Evolutionary conservation across 2,329 filamentous ascomycete genomes (phyloP).

Genomic region (Arthrocladium fulminans): DNA sequence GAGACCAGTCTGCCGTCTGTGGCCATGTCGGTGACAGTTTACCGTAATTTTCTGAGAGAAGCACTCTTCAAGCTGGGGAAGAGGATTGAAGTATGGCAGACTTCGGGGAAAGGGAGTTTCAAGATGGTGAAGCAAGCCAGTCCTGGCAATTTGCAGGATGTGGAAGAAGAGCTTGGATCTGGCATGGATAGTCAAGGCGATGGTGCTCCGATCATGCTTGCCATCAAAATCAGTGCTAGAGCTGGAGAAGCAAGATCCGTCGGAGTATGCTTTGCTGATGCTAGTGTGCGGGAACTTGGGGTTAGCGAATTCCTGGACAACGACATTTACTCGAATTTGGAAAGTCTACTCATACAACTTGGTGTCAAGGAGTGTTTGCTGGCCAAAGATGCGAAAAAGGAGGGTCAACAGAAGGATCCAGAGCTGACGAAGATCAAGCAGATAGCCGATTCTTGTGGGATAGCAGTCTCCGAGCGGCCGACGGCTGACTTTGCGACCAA

Average conservation of each 20-base stretch:
- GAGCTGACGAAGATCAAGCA: slow-evolving; percentile 79
- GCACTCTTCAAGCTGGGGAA: slow-evolving; percentile 86
- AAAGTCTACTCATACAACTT: slow-evolving; percentile 89
- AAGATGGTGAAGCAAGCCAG: slow-evolving; percentile 86
- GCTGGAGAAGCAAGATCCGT: slow-evolving; percentile 75
- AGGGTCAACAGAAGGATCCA: slow-evolving; percentile 62
- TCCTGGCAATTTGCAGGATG: slow-evolving; percentile 90
- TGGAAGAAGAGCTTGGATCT: slow-evolving; percentile 84
- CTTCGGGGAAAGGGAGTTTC: slow-evolving; percentile 69
- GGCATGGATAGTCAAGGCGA: slow-evolving; percentile 45
- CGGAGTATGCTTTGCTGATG: slow-evolving; percentile 95
- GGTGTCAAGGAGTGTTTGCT: slow-evolving; percentile 90
- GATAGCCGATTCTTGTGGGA: slow-evolving; percentile 85
- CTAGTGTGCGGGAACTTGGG: slow-evolving; percentile 86
- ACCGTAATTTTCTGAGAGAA: slow-evolving; percentile 89
- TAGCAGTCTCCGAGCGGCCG: slow-evolving; percentile 75
- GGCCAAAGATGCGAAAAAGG: slow-evolving; percentile 54
- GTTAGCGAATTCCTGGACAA: slow-evolving; percentile 99
- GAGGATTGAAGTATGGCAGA: slow-evolving; percentile 82
- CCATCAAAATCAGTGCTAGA: slow-evolving; percentile 86
- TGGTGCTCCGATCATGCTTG: slow-evolving; percentile 81
- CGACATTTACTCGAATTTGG: slow-evolving; percentile 95
- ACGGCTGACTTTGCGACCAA: slow-evolving; percentile 70
- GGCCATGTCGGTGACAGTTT: slow-evolving; percentile 90
- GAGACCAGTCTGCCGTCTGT: slow-evolving; percentile 85